phyloP scores from a whole-genome alignment of 768 basidiomycete genomes.

The Dioszegia aurantiaca region DNA sequence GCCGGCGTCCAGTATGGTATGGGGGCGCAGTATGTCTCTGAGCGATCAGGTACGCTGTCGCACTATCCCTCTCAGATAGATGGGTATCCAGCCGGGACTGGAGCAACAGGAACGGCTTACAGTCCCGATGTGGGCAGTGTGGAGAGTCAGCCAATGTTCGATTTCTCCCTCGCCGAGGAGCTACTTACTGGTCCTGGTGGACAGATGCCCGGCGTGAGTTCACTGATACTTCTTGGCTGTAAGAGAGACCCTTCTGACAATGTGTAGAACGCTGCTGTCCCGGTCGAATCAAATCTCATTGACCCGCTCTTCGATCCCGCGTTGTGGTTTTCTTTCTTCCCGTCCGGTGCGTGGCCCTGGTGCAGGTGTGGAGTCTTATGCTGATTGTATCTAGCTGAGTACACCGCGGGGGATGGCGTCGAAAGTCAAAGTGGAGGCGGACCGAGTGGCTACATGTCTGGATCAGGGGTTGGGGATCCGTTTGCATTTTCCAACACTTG shows the following conservation, averaged over 20 bases:
- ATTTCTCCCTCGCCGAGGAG: slow-evolving; percentile 12
- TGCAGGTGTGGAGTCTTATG: neutral
- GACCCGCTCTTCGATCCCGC: slow-evolving; percentile 11
- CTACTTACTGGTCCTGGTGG: neutral
- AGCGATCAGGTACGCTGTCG: neutral
- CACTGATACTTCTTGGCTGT: too few species aligned
- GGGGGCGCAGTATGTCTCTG: neutral
- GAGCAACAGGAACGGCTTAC: neutral
- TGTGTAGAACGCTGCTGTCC: too few species aligned
- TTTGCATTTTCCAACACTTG: too few species aligned
- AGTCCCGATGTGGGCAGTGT: slow-evolving; percentile 14
- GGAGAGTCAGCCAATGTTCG: slow-evolving; percentile 15
- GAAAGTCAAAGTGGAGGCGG: neutral
- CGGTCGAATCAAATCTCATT: neutral
- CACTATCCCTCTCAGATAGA: neutral
- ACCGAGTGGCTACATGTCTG: too few species aligned
- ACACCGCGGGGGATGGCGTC: neutral
- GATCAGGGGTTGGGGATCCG: too few species aligned
- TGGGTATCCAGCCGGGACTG: neutral
- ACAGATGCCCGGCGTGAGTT: neutral
- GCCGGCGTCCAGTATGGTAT: too few species aligned
- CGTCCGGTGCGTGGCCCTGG: neutral
- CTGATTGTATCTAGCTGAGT: slow-evolving; percentile 3
- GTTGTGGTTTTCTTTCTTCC: slow-evolving; percentile 12
- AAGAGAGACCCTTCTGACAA: neutral